Percentiles rank a stretch among this genome's conserved stretches.
phyloP scores from a whole-genome alignment of 768 basidiomycete species.

The Psilocybe cyanescens region DNA sequence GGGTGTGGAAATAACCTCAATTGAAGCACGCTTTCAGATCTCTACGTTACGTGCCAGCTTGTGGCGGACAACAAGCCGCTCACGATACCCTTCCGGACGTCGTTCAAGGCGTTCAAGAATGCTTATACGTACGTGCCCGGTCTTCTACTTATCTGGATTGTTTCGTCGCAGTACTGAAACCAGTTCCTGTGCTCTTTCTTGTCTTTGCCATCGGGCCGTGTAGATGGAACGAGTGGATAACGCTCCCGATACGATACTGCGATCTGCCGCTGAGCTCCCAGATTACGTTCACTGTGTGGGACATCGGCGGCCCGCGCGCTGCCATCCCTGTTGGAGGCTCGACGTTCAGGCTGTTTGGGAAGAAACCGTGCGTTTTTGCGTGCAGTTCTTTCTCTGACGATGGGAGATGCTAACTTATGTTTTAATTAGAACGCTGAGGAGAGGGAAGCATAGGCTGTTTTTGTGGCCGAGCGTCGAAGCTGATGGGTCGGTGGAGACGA shows the following conservation, averaged over 20 bases:
- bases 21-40: conserved; percentile 83
- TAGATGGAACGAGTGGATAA: conserved; percentile 97
- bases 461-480: conserved; percentile 87
- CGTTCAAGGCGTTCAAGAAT: conserved; percentile 91
- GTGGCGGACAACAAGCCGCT: conserved; percentile 92
- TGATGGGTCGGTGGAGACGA: conserved; percentile 79
- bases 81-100: conserved; percentile 89
- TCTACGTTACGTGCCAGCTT: conserved; percentile 92
- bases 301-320: conserved; percentile 82
- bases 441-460: conserved; percentile 88
- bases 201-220: background rate
- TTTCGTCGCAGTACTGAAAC: too few species aligned
- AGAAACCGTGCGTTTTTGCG: conserved; percentile 75
- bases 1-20: conserved; percentile 31
- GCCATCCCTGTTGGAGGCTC: conserved; percentile 89
- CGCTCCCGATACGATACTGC: conserved; percentile 90
- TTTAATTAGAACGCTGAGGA: conserved; percentile 68
- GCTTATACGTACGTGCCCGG: conserved; percentile 63
- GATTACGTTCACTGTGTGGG: conserved; percentile 94
- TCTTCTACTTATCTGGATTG: background rate
- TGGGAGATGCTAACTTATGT: background rate
- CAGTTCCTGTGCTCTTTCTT: too few species aligned
- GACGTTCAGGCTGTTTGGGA: conserved; percentile 88
- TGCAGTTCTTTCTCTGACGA: background rate
- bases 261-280: conserved; percentile 91